A percentile compares a stretch with the other conserved stretches of the same genome.
Evolutionary conservation across 176 grass and related monocot genomes (phyloP).

Genomic region (Metroxylon sagu): DNA sequence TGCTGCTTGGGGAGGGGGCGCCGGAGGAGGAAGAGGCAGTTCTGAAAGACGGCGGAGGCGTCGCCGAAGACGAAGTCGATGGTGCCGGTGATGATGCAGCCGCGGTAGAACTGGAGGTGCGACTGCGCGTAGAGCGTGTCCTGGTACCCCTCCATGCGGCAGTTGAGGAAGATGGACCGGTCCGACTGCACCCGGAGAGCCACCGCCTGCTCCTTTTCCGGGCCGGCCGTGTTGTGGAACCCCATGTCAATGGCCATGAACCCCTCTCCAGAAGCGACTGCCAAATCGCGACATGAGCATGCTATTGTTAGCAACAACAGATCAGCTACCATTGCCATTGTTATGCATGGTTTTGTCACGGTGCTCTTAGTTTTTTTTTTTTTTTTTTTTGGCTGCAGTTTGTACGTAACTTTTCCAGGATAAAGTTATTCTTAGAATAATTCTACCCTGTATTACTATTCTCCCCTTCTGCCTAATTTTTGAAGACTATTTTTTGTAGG

Average conservation of each 20-base stretch:
- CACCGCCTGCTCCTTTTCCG: conserved; percentile 54
- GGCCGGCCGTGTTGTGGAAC: conserved; percentile 75
- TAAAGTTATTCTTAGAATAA: too few relatives aligned
- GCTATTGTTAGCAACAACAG: too few relatives aligned
- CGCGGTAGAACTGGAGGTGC: conserved; percentile 79
- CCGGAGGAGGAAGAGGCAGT: conserved; percentile 56
- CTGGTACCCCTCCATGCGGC: conserved; percentile 81
- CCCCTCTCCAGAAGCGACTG: conserved; percentile 55
- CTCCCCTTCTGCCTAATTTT: too few relatives aligned
- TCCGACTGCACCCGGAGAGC: conserved; percentile 69
- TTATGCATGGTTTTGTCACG: too few relatives aligned
- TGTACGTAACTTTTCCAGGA: too few relatives aligned
- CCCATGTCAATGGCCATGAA: conserved; percentile 56
- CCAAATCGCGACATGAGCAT: neutral
- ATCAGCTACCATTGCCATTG: too few relatives aligned
- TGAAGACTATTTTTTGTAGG: too few relatives aligned
- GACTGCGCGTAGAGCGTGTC: conserved; percentile 80
- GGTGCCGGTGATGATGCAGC: conserved; percentile 76
- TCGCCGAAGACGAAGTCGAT: conserved; percentile 91
- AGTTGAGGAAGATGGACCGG: conserved; percentile 61
- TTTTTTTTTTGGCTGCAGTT: too few relatives aligned
- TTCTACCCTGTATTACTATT: too few relatives aligned
- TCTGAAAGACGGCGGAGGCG: conserved; percentile 73
- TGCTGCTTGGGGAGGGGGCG: conserved; percentile 40
- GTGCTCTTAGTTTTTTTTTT: too few relatives aligned